Evolutionary conservation across 116 monocot genomes (phyloP), one percentile per base, ranked within the genome.

Genomic region (Phalaenopsis hybrid): DNA sequence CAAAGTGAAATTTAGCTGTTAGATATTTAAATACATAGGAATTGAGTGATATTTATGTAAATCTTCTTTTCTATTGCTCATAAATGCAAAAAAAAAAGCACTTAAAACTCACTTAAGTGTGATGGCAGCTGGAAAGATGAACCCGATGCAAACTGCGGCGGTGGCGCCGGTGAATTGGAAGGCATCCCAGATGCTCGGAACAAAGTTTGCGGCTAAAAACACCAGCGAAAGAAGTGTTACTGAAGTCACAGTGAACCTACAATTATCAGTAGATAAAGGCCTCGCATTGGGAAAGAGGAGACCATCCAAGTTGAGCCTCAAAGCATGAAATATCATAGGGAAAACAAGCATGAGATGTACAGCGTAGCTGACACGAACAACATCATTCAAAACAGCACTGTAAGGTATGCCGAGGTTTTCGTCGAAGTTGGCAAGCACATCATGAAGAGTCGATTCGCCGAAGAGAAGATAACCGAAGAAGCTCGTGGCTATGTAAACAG

Each of bases 161-260:
- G 93, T 93, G 7, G 90, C 83, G 5, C 93, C 93, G 1, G 84
- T 89, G 81, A 93, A 87, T 74, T 93, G 90, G 78, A 93, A 89
- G 46, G 82, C 87, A 50, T 84, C 87, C 91, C 93, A 93, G 20
- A 93, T 91, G 51, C 83, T 92, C 0, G 90, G 90, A 5, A 92
- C 52, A 20, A 84, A 82, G 44, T 81, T 87, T 12, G 92, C 88
- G 7, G 77, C 87, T 23, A 90, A n/a, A 67, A 85, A 90, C 0
- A 88, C 49, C 9, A 84, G 4, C 2, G 34, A 80, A 21, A 90
- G 67, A 37, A 92, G 80, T 4, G 50, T 69, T 6, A 57, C 81
- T 0, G 90, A 86, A 13, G 85, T 43, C 18, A 55, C 15, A 11
- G 84, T 44, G 31, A 90, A 82, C 81, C 92, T 85, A 72, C 63